Percentiles rank a stretch among this genome's conserved stretches.
phyloP scores from a whole-genome alignment of 352 stramenopile species.

The Phytophthora tentaculata region DNA sequence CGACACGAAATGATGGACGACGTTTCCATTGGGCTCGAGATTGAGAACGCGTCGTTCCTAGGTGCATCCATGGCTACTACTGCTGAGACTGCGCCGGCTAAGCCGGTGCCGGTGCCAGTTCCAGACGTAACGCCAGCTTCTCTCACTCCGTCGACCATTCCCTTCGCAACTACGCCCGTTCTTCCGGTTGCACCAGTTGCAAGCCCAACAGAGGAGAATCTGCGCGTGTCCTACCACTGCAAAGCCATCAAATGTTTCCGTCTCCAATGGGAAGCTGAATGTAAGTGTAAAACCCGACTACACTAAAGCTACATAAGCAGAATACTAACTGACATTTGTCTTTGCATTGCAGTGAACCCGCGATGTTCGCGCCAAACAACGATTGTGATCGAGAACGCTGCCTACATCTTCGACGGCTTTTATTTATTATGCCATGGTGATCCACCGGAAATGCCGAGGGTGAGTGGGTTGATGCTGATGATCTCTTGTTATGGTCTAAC shows the following conservation, averaged over 20 bases:
- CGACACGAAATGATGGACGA: conserved; percentile 34
- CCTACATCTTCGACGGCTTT: conserved; percentile 89
- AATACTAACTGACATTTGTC: not conserved
- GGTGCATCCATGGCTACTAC: conserved; percentile 3
- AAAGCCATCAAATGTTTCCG: conserved; percentile 71
- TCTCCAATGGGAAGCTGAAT: conserved; percentile 82
- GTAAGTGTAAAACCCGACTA: conserved; percentile 36
- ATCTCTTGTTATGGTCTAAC: too few species aligned
- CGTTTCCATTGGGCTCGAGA: conserved; percentile 44
- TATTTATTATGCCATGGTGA: conserved; percentile 81
- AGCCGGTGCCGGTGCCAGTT: conserved; percentile 2
- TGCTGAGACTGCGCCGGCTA: not conserved
- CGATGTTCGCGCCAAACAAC: conserved; percentile 75
- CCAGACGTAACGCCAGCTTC: not conserved
- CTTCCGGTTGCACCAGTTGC: conserved; percentile 8
- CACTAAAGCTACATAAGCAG: not conserved
- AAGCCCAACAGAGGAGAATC: conserved; percentile 44
- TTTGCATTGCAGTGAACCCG: conserved; percentile 67
- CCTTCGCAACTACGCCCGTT: conserved; percentile 9
- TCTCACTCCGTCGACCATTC: conserved; percentile 5
- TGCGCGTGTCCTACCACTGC: conserved; percentile 73
- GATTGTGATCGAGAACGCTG: conserved; percentile 59
- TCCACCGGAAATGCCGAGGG: conserved; percentile 60
- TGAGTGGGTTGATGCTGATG: conserved; percentile 21
- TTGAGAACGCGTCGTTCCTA: conserved; percentile 46